phyloP scores from a whole-genome alignment of 108 stramenopile species.

The Stephanodiscus triporus region DNA sequence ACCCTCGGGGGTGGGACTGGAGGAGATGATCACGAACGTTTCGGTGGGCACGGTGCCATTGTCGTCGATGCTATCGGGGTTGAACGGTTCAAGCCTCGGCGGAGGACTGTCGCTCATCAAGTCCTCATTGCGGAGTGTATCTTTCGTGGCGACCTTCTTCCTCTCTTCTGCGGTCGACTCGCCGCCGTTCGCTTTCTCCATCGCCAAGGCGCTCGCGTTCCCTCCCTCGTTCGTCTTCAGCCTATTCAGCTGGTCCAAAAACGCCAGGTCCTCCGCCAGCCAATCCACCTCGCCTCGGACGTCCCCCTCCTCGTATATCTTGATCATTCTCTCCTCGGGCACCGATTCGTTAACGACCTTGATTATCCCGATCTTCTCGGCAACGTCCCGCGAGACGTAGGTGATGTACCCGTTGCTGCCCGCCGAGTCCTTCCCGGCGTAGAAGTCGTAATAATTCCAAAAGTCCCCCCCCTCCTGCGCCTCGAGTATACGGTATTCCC shows the following conservation, averaged over 20 bases:
- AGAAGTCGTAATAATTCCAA: conserved; percentile 79
- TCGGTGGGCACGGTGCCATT: conserved; percentile 39
- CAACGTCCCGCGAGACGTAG: conserved; percentile 66
- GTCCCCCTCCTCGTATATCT: conserved; percentile 51
- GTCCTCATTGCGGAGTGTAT: background rate
- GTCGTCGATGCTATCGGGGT: conserved; percentile 22
- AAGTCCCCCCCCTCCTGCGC: conserved; percentile 73
- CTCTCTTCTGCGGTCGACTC: conserved; percentile 9
- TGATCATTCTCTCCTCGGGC: conserved; percentile 48
- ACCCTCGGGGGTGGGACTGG: conserved; percentile 67
- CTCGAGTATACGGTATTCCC: conserved; percentile 76
- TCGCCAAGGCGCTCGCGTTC: conserved; percentile 14
- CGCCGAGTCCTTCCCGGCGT: conserved; percentile 80
- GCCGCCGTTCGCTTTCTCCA: background rate
- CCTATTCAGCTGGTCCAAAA: conserved; percentile 45
- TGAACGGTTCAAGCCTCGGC: conserved; percentile 49
- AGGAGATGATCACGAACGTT: conserved; percentile 75
- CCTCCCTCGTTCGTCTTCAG: conserved; percentile 13
- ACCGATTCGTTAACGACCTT: conserved; percentile 58
- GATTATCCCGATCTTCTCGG: conserved; percentile 58
- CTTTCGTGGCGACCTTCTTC: background rate
- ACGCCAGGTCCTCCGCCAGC: conserved; percentile 45
- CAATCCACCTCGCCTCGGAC: conserved; percentile 37
- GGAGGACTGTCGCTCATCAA: conserved; percentile 2
- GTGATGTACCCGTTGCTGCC: conserved; percentile 76